Percentiles rank a stretch among this genome's conserved stretches.
Evolutionary conservation across 2,329 filamentous ascomycete genomes (phyloP).

Genomic region (Sporothrix mexicana): DNA sequence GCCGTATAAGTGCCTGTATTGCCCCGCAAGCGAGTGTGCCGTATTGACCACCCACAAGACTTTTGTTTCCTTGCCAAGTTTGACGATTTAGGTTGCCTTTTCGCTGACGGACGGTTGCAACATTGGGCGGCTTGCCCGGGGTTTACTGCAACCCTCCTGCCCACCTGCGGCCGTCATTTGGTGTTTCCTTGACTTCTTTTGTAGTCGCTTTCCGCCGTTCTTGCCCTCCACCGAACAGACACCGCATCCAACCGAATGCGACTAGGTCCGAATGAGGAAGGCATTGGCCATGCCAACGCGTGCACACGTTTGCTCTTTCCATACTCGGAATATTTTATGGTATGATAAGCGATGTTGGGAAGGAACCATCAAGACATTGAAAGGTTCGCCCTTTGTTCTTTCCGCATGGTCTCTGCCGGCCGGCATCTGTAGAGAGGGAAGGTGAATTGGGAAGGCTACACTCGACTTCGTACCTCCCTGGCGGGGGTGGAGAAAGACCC

Average conservation of each 20-base stretch:
- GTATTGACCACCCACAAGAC: too few species aligned
- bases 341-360: not conserved
- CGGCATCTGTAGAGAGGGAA: not conserved
- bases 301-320: not conserved
- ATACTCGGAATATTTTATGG: not conserved
- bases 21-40: too few species aligned
- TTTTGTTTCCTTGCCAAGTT: too few species aligned
- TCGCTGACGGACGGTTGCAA: too few species aligned
- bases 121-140: not conserved
- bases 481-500: not conserved
- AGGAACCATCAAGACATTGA: not conserved
- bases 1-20: too few species aligned
- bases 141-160: not conserved
- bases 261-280: constrained; percentile 15
- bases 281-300: not conserved
- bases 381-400: constrained; percentile 13
- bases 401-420: not conserved
- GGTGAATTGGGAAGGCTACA: not conserved
- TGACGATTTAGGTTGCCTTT: too few species aligned
- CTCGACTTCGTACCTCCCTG: not conserved
- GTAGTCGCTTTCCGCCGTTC: not conserved
- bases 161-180: not conserved
- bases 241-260: constrained; percentile 8
- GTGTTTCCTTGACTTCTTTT: not conserved
- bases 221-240: not conserved